Conservation (phyloP, 2,329 filamentous ascomycete species). For the Dothistroma pini region DNA sequence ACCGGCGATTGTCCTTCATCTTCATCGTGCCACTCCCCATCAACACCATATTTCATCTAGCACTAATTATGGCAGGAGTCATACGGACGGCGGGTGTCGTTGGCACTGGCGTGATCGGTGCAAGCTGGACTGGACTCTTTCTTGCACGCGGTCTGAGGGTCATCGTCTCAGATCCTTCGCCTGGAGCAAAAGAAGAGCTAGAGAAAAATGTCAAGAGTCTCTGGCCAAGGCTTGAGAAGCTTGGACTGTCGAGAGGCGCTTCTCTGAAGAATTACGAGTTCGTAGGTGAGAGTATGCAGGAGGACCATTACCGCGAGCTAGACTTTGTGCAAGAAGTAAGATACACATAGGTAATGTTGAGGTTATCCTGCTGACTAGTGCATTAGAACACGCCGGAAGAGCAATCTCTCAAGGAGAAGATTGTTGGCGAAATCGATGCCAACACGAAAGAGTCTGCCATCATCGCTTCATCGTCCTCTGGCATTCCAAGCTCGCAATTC, state of each 20-base stretch:
- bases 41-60: too few relatives aligned
- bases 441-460: slow-evolving; percentile 33
- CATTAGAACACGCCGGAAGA: slow-evolving; percentile 33
- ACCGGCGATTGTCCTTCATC: too few relatives aligned
- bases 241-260: slow-evolving; percentile 16
- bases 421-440: slow-evolving; percentile 37
- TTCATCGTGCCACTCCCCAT: too few relatives aligned
- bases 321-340: slow-evolving; percentile 38
- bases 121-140: slow-evolving; percentile 43
- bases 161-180: slow-evolving; percentile 42
- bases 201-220: slow-evolving; percentile 22
- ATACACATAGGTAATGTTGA: neutral
- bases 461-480: slow-evolving; percentile 29
- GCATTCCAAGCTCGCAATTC: slow-evolving; percentile 12
- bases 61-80: too few relatives aligned
- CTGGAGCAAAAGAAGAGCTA: slow-evolving; percentile 35
- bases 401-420: slow-evolving; percentile 38
- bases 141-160: slow-evolving; percentile 39
- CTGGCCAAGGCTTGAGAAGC: slow-evolving; percentile 22
- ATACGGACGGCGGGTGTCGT: too few relatives aligned
- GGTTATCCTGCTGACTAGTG: too few relatives aligned
- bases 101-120: slow-evolving; percentile 40
- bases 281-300: slow-evolving; percentile 14
- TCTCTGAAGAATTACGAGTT: slow-evolving; percentile 21
- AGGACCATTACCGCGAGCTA: slow-evolving; percentile 20